A percentile compares a stretch with the other conserved stretches of the same genome.
Evolutionary conservation across 208 protist species (phyloP).

Genomic region (Leishmania lainsoni): DNA sequence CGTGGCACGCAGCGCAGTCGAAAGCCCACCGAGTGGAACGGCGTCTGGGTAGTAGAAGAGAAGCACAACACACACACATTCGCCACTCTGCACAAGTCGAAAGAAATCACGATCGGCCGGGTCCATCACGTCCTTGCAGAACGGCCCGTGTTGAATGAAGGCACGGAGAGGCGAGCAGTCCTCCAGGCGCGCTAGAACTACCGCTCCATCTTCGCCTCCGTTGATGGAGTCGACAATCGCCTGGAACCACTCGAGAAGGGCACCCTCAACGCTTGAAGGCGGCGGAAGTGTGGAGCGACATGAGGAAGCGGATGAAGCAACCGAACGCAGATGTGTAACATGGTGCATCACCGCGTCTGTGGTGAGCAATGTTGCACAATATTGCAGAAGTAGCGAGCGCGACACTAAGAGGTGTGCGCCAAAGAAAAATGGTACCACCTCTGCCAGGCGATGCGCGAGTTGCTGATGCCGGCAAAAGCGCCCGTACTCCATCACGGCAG

Average conservation of each 20-base stretch:
- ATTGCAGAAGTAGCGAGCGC: slow-evolving; percentile 57
- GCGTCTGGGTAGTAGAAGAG: slow-evolving; percentile 65
- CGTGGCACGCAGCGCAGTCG: slow-evolving; percentile 1
- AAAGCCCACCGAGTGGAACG: slow-evolving; percentile 32
- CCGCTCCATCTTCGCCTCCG: neutral
- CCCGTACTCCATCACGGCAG: neutral
- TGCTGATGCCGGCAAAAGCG: slow-evolving; percentile 20
- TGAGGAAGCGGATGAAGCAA: neutral
- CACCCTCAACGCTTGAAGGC: slow-evolving; percentile 27
- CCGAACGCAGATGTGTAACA: slow-evolving; percentile 22
- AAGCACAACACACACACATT: slow-evolving; percentile 46
- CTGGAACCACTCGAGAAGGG: slow-evolving; percentile 35
- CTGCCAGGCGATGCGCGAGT: slow-evolving; percentile 39
- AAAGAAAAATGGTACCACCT: slow-evolving; percentile 55
- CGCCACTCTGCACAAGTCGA: slow-evolving; percentile 36
- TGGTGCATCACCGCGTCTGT: slow-evolving; percentile 47
- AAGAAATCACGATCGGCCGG: slow-evolving; percentile 33
- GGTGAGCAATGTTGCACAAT: slow-evolving; percentile 47
- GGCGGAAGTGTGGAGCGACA: neutral
- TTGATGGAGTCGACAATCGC: slow-evolving; percentile 15
- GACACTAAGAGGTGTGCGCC: slow-evolving; percentile 62
- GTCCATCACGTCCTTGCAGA: slow-evolving; percentile 23
- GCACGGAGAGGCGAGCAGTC: slow-evolving; percentile 4
- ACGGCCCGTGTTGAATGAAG: slow-evolving; percentile 26
- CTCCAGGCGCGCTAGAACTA: neutral